phyloP scores from a whole-genome alignment of 2,329 filamentous ascomycete genomes.

The Graphilbum fragrans region DNA sequence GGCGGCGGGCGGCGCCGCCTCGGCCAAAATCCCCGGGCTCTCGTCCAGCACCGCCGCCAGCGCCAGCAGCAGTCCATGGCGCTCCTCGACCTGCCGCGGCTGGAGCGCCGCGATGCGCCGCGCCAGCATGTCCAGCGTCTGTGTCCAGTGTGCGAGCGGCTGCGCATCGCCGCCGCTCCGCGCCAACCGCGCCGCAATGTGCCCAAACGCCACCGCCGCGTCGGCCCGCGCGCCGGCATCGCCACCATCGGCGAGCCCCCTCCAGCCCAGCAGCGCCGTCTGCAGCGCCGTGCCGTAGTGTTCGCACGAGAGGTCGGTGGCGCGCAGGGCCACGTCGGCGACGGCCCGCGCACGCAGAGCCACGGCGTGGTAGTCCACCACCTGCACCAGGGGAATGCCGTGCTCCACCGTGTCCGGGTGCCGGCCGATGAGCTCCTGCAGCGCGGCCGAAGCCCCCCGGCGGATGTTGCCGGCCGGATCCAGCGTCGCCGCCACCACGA shows the following conservation, averaged over 20 bases:
- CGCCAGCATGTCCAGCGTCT: slow-evolving; percentile 1
- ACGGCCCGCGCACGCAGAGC: slow-evolving; percentile 78
- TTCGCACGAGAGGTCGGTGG: slow-evolving; percentile 46
- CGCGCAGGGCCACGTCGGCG: slow-evolving; percentile 58
- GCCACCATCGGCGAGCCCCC: slow-evolving; percentile 67
- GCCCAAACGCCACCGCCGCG: slow-evolving; percentile 34
- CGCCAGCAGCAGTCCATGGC: slow-evolving; percentile 53
- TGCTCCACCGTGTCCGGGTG: slow-evolving; percentile 75
- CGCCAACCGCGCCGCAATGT: no score
- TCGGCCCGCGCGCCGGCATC: slow-evolving; percentile 63
- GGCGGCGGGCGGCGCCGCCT: neutral
- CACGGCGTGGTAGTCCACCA: slow-evolving; percentile 86
- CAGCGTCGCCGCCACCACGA: slow-evolving; percentile 70
- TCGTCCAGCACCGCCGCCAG: slow-evolving; percentile 46
- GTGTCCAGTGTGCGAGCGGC: slow-evolving; percentile 17
- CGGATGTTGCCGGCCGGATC: slow-evolving; percentile 91
- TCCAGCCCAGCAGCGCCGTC: slow-evolving; percentile 66
- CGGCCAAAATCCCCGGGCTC: slow-evolving; percentile 21
- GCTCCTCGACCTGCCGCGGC: slow-evolving; percentile 52
- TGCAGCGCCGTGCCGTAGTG: slow-evolving; percentile 62
- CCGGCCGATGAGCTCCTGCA: slow-evolving; percentile 87
- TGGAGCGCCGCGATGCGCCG: slow-evolving; percentile 24
- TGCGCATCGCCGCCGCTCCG: no score
- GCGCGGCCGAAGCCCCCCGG: slow-evolving; percentile 78
- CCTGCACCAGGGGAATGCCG: slow-evolving; percentile 78